Conservation (phyloP, 1,284 basidiomycete species). For the Ceratobasidium sp. region DNA sequence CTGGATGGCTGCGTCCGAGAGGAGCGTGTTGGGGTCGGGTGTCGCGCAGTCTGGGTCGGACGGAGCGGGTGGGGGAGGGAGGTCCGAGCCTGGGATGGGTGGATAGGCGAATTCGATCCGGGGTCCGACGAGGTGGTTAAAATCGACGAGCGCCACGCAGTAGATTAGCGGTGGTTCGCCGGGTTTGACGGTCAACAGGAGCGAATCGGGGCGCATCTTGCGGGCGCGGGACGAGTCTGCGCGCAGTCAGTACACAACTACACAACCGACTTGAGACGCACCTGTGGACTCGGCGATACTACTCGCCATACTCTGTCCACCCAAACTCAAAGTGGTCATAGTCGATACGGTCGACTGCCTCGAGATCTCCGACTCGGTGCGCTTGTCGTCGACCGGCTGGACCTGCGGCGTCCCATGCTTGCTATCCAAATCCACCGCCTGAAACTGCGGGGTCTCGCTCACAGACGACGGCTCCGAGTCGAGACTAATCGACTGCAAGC, state of each 20-base stretch:
- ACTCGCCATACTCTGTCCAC: conserved; percentile 24
- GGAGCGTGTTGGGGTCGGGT: conserved; percentile 59
- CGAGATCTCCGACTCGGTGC: conserved; percentile 8
- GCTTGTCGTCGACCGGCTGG: conserved; percentile 32
- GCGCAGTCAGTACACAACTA: not conserved
- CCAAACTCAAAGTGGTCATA: conserved; percentile 30
- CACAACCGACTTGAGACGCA: not conserved
- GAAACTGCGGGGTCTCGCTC: conserved; percentile 29
- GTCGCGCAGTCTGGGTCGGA: conserved; percentile 49
- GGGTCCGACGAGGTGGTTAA: conserved; percentile 91
- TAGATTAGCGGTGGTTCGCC: conserved; percentile 69
- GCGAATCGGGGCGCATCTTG: conserved; percentile 77
- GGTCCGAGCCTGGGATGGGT: conserved; percentile 29
- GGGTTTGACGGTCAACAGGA: conserved; percentile 59
- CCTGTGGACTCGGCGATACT: conserved; percentile 26
- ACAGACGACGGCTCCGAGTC: not conserved
- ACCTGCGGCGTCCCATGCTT: conserved; percentile 18
- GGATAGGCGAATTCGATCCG: conserved; percentile 78
- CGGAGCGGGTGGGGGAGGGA: conserved; percentile 22
- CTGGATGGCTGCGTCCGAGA: conserved; percentile 79
- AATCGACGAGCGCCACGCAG: conserved; percentile 87
- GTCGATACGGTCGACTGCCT: conserved; percentile 26
- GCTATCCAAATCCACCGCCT: conserved; percentile 14
- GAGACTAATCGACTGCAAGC: conserved; percentile 28
- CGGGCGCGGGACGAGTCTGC: conserved; percentile 44